phyloP scores from a whole-genome alignment of 2,329 filamentous ascomycete species.

The Aureobasidium namibiae region DNA sequence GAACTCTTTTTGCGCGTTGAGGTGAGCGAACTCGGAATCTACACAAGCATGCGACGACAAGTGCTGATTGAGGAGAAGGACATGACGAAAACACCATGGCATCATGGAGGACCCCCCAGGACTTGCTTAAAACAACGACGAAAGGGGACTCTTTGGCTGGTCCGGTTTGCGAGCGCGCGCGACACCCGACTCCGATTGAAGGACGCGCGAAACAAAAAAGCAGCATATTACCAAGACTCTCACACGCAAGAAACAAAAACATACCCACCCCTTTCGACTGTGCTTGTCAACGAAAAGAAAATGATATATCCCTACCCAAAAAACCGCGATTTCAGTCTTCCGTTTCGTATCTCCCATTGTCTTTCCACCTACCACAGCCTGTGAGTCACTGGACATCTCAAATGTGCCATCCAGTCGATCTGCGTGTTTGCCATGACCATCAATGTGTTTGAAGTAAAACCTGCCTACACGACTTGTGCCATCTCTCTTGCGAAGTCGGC shows the following conservation, averaged over 20 bases:
- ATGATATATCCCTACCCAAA: conserved; percentile 3
- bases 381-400: background rate
- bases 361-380: background rate
- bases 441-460: too few species aligned
- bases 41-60: background rate
- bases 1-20: background rate
- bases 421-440: too few species aligned
- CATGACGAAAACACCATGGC: conserved; percentile 6
- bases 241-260: conserved; percentile 2
- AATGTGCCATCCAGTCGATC: too few species aligned
- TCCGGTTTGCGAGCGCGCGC: background rate
- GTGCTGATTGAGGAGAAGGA: conserved; percentile 3
- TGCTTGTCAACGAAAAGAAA: conserved; percentile 12
- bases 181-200: background rate
- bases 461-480: too few species aligned
- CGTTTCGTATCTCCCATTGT: background rate
- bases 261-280: background rate
- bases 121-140: background rate
- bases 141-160: background rate
- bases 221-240: background rate
- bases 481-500: too few species aligned
- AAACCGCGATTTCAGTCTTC: background rate
- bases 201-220: too few species aligned
- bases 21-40: background rate
- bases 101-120: conserved; percentile 1